Percentiles rank a stretch among this genome's conserved stretches.
These are phyloP conservation scores for Volvox africanus DNA, from an alignment of 139 green algal species.

Conservation along the genomic window DNA sequence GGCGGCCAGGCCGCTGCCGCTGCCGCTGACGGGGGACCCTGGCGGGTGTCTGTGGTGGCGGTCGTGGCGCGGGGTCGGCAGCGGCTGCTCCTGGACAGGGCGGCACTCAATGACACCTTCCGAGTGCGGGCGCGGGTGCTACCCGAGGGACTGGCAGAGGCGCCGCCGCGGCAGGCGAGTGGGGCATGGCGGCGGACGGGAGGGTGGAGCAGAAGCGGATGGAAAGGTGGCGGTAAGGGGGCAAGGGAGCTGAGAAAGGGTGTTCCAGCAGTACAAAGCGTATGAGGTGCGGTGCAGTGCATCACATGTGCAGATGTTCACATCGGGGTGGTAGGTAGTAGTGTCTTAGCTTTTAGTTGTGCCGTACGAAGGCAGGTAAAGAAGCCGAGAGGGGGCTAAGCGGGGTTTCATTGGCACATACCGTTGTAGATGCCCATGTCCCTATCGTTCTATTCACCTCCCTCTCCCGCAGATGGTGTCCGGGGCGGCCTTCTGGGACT, in stretches of 20 bases:
- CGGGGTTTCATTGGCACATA: too few species aligned
- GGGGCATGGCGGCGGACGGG: background rate
- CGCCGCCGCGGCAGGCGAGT: constrained; percentile 39
- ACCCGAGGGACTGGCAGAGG: constrained; percentile 31
- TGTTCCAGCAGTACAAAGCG: too few species aligned
- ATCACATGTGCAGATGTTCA: too few species aligned
- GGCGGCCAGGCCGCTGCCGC: background rate
- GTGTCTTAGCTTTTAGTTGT: too few species aligned
- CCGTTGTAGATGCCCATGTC: too few species aligned
- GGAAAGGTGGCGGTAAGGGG: background rate
- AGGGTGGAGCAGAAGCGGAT: background rate
- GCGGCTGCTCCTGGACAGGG: constrained; percentile 31
- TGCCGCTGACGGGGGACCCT: background rate
- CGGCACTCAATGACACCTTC: constrained; percentile 14
- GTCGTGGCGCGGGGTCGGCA: constrained; percentile 13
- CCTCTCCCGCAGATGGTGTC: background rate
- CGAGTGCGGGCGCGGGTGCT: constrained; percentile 13
- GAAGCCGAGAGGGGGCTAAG: too few species aligned
- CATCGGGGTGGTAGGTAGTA: too few species aligned
- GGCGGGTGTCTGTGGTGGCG: background rate
- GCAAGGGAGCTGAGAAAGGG: too few species aligned
- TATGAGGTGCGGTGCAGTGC: too few species aligned
- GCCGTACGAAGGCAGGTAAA: too few species aligned
- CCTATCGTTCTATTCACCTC: too few species aligned
- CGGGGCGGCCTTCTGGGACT: constrained; percentile 22